Base-by-base conservation (phyloP, 352 stramenopile genomes). In the Pythium biforme region DNA sequence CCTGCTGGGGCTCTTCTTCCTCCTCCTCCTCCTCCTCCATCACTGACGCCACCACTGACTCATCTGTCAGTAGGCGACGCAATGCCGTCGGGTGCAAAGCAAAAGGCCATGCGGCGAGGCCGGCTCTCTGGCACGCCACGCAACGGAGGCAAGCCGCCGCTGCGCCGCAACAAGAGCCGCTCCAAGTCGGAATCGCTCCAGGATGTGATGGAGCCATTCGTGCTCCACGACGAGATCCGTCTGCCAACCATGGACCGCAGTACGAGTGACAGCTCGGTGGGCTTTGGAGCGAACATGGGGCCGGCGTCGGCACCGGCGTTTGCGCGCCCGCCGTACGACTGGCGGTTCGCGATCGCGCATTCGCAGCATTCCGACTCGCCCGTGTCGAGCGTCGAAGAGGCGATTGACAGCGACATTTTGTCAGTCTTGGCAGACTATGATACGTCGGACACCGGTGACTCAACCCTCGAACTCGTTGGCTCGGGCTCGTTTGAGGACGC, bases 401-500 rank as follows among this genome's bases (percentile, higher is more conserved):
- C 79, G 1, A 91, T 91, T 45, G 81, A 91, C 66, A 89, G 77
- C 26, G 81, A 90, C 47, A 90, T 90, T 64, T 66, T 90, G 20
- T 90, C 81, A 7, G 76, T 90, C 3, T 66, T 90, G 20, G 81
- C 79, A 0, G 78, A 75, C 48, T 89, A 86, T 39, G 61, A 68
- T 20, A 53, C 58, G n/a, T 74, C 74, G 14, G 79, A 89, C 25
- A 48, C 74, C 9, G 65, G 41, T 3, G 70, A 79, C 27, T 53
- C 68, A 31, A 63, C 58, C 17, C 57, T 67, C 1, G 65, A 72
- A 31, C 15, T 67, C 26, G 23, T 49, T 1, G 49, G 48, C 39
- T 47, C 58, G 3, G 37, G 26, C 19, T 59, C 49, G 25, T 54
- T 56, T 22, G 59, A 53, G 25, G 49, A 57, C 26, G 29, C 37